phyloP scores from a whole-genome alignment of 257 asterid genomes.

The Solanum gracilifrons region DNA sequence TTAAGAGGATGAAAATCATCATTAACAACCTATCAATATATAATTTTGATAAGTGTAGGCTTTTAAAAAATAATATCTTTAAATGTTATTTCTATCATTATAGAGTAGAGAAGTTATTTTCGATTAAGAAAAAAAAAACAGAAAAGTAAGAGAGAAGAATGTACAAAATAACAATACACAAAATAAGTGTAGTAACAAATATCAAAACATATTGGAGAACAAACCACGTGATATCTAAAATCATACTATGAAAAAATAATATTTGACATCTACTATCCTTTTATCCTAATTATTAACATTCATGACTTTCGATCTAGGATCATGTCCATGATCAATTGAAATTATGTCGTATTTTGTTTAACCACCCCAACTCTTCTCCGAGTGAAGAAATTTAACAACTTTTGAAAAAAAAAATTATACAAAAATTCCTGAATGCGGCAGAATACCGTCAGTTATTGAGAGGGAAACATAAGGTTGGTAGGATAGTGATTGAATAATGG shows the following conservation, averaged over 20 bases:
- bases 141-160: neutral
- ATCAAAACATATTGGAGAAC: neutral
- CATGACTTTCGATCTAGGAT: neutral
- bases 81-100: no score
- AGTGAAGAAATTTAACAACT: neutral
- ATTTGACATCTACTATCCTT: neutral
- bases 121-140: no score
- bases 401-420: neutral
- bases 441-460: neutral
- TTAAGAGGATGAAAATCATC: neutral
- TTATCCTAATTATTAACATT: no score
- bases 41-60: no score
- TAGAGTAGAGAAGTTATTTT: neutral
- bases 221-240: neutral
- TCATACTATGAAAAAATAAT: no score
- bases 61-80: no score
- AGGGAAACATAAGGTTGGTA: neutral
- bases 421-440: neutral
- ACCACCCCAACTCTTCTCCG: no score
- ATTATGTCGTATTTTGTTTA: no score
- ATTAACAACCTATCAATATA: neutral
- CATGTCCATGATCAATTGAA: no score
- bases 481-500: neutral
- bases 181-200: neutral
- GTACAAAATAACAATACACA: neutral